A percentile compares a stretch with the other conserved stretches of the same genome.
phyloP scores from a whole-genome alignment of 352 stramenopile species.

The Pythium scleroteichum region DNA sequence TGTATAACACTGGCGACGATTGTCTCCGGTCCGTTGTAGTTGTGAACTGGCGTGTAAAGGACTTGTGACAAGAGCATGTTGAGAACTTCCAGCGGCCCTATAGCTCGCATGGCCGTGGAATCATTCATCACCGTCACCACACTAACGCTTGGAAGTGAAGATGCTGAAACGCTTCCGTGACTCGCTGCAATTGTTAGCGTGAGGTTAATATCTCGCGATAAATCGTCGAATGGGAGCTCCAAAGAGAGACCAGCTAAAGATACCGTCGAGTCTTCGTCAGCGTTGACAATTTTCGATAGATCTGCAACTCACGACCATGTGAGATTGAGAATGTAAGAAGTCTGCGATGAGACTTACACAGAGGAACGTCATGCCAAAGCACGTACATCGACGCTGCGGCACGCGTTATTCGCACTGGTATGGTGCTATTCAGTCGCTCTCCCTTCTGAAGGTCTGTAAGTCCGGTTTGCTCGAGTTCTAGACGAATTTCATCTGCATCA shows the following conservation, averaged over 20 bases:
- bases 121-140: not conserved
- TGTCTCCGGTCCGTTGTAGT: slow-evolving; percentile 44
- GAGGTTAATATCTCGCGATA: not conserved
- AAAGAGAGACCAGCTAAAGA: not conserved
- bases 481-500: not conserved
- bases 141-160: too few species aligned
- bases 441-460: not conserved
- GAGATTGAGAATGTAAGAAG: not conserved
- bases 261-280: slow-evolving; percentile 11
- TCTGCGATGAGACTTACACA: not conserved
- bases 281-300: not conserved
- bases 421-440: not conserved
- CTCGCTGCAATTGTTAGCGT: slow-evolving; percentile 9
- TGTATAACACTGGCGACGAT: slow-evolving; percentile 34
- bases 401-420: not conserved
- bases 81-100: not conserved
- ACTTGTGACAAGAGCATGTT: slow-evolving; percentile 27
- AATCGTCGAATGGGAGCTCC: not conserved
- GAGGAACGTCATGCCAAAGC: not conserved
- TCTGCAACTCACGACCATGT: not conserved
- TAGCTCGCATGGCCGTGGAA: not conserved
- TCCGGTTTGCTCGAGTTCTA: slow-evolving; percentile 1
- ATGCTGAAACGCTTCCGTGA: slow-evolving; percentile 2
- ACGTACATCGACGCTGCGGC: not conserved
- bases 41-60: slow-evolving; percentile 30